Evolutionary conservation across 2,329 filamentous ascomycete species (phyloP), one percentile per base, ranked within the genome.

Genomic region (Penicillium aurantiogriseum): DNA sequence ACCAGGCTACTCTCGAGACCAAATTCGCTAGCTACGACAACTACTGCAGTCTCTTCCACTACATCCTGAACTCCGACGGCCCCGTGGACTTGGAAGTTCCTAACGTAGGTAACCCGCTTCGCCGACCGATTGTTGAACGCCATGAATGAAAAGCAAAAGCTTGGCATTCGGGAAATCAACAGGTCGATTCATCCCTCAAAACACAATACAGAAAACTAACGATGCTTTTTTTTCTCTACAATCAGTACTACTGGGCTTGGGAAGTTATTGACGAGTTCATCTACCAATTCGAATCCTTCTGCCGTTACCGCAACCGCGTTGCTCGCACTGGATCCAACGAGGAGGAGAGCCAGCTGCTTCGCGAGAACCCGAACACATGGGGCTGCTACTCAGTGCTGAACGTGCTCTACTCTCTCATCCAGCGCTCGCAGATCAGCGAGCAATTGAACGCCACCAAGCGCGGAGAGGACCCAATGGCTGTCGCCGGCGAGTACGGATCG

Each of bases 221-320:
- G 5, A 39, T 35, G 5, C 15, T 36, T 13, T 36, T 13, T n/a
- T 13, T 44, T 45, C 40, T 43, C 15, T 51, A 40, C 13, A 8
- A 58, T 59, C 75, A 97, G 91, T 95, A 96, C 81, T 97, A 93
- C 82, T 99, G 94, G 94, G 94, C 94, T 42, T 99, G 94, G 94
- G 94, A 99, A 77, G 93, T 97, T 67, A 97, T 99, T 79, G 94
- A 99, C 78, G 94, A 99, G 79, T 99, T 99, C 82, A 97, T 99
- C 80, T 99, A 99, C 83, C 94, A 99, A 78, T 99, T 99, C 84
- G 97, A 99, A 84, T 95, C 92, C 58, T 99, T 99, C 84, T 97
- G 92, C 76, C 91, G 92, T 63, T 97, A 97, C 85, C 88, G 94
- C 73, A 92, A 95, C 77, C 88, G 92, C 66, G 87, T 96, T 67